These are phyloP conservation scores for Diaporthe capsici DNA, from an alignment of 2,329 filamentous ascomycete species.

Conservation along the genomic window DNA sequence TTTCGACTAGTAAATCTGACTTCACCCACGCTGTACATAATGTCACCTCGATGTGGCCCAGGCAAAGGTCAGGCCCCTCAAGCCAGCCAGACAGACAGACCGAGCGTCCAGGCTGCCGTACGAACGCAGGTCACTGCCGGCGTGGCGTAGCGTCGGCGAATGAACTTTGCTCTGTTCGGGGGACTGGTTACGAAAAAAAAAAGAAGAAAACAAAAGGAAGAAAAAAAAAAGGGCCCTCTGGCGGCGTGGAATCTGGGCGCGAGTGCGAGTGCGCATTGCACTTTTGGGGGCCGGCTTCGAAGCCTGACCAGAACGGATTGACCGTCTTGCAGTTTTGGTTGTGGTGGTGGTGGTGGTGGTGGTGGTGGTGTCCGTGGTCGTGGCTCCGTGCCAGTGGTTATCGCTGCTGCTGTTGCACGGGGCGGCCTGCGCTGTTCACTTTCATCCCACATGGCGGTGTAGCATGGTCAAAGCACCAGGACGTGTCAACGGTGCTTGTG, in stretches of 20 bases:
- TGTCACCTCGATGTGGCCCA: not conserved
- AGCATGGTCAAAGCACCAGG: too few relatives aligned
- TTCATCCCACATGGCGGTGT: not conserved
- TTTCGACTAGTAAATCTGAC: not conserved
- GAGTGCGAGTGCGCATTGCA: not conserved
- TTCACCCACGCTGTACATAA: too few relatives aligned
- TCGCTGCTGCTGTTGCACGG: not conserved
- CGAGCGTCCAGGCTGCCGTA: not conserved
- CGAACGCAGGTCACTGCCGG: not conserved
- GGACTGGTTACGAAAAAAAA: accelerated
- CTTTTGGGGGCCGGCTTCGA: not conserved
- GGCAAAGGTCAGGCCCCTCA: not conserved
- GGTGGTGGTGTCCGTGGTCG: not conserved
- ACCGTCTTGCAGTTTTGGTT: not conserved
- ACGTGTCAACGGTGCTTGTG: not conserved
- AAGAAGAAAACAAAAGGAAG: too few relatives aligned
- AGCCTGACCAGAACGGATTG: not conserved
- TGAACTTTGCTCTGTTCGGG: not conserved
- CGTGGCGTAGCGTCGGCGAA: not conserved
- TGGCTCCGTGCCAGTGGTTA: not conserved
- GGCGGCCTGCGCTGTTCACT: not conserved
- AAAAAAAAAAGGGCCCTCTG: too few relatives aligned
- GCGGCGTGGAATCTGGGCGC: not conserved
- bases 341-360: not conserved
- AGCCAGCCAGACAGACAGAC: not conserved